These are phyloP conservation scores for Xanthoconium stramineum DNA, from an alignment of 768 basidiomycete genomes.

Conservation along the genomic window DNA sequence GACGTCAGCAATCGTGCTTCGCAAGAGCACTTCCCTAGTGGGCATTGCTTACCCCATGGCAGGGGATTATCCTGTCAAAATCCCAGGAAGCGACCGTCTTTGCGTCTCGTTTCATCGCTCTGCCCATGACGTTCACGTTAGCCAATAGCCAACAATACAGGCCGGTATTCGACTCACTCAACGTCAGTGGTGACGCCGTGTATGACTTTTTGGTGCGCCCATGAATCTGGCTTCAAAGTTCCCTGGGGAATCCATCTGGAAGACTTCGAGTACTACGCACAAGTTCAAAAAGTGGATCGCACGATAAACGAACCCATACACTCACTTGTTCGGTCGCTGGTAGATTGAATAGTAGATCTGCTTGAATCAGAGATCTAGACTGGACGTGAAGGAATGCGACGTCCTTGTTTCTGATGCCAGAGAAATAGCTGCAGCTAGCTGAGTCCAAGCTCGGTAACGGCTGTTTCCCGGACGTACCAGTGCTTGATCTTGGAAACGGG, in stretches of 20 bases:
- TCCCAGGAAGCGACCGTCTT: constrained; percentile 69
- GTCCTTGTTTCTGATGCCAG: constrained; percentile 72
- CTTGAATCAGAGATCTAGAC: constrained; percentile 71
- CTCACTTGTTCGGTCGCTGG: constrained; percentile 71
- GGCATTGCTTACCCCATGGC: constrained; percentile 49
- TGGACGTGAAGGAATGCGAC: constrained; percentile 76
- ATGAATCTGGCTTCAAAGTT: constrained; percentile 29
- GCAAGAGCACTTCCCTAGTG: background rate
- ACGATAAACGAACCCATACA: background rate
- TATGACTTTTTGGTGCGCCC: constrained; percentile 28
- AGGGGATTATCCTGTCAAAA: constrained; percentile 71
- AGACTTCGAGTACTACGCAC: constrained; percentile 36
- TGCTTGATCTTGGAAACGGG: constrained; percentile 42
- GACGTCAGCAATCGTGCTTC: constrained; percentile 1
- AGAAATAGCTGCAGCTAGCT: constrained; percentile 51
- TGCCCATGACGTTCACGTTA: constrained; percentile 13
- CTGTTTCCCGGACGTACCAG: constrained; percentile 34
- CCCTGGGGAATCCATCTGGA: constrained; percentile 29
- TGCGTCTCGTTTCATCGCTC: constrained; percentile 60
- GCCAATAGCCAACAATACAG: background rate
- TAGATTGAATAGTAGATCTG: constrained; percentile 82
- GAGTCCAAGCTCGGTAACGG: background rate
- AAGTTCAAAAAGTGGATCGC: background rate
- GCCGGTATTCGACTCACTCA: constrained; percentile 23
- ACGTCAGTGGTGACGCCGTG: constrained; percentile 17